Percentiles rank a stretch among this genome's conserved stretches.
Conservation (phyloP, 768 basidiomycete genomes). For the Russula emetica region DNA sequence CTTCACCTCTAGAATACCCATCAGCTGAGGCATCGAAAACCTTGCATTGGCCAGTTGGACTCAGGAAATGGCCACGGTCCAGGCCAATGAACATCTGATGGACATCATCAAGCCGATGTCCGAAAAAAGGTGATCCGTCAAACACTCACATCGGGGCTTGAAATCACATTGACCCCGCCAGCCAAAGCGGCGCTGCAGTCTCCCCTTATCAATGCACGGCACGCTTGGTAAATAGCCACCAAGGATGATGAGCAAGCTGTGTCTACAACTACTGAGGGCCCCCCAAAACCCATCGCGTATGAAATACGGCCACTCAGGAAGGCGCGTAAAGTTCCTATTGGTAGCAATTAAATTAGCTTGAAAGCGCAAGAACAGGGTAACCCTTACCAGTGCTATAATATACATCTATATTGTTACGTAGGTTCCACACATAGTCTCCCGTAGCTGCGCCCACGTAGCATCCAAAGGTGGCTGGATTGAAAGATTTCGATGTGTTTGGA, state of each 20-base stretch:
- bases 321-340: conserved; percentile 59
- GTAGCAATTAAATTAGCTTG: background rate
- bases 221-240: conserved; percentile 65
- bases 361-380: background rate
- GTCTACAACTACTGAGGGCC: conserved; percentile 68
- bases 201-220: conserved; percentile 54
- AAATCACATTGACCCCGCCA: conserved; percentile 69
- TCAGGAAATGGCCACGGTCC: conserved; percentile 65
- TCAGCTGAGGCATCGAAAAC: conserved; percentile 68
- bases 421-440: conserved; percentile 63
- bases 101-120: conserved; percentile 8
- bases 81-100: conserved; percentile 64
- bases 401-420: conserved; percentile 57
- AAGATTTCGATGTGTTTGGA: conserved; percentile 51
- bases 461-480: conserved; percentile 52
- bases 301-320: conserved; percentile 72
- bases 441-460: conserved; percentile 68
- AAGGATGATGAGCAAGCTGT: conserved; percentile 73
- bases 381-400: conserved; percentile 63
- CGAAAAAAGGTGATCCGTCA: background rate
- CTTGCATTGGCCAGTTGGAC: conserved; percentile 62
- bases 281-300: conserved; percentile 60
- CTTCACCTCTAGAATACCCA: conserved; percentile 69
- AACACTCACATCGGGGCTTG: conserved; percentile 61
- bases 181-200: conserved; percentile 69